phyloP scores from a whole-genome alignment of 805 yeast genomes.

The Barnettozyma siamensis region DNA sequence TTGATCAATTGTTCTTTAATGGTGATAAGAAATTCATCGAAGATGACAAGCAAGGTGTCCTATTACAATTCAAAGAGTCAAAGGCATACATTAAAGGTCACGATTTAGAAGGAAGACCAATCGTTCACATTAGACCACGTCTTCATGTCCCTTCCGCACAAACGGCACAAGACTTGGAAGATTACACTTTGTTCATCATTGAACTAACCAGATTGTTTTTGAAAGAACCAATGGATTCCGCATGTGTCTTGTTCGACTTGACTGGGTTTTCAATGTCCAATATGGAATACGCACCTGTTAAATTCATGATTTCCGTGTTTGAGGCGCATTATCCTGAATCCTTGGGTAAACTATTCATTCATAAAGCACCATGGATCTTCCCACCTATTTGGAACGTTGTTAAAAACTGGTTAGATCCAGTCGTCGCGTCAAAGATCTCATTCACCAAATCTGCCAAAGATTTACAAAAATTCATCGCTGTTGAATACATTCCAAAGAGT shows the following conservation, averaged over 20 bases:
- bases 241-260: conserved; percentile 81
- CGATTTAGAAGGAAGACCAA: conserved; percentile 71
- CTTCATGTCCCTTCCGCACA: conserved; percentile 67
- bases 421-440: conserved; percentile 83
- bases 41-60: conserved; percentile 36
- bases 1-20: conserved; percentile 54
- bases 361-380: conserved; percentile 96
- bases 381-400: conserved; percentile 89
- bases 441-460: conserved; percentile 74
- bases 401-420: conserved; percentile 94
- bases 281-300: conserved; percentile 90
- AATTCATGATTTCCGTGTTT: conserved; percentile 80
- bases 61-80: conserved; percentile 42
- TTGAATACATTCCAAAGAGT: conserved; percentile 55
- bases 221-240: conserved; percentile 71
- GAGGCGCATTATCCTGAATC: conserved; percentile 97
- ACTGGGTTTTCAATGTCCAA: conserved; percentile 82
- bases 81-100: conserved; percentile 72
- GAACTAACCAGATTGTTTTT: conserved; percentile 78
- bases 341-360: conserved; percentile 76
- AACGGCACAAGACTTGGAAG: conserved; percentile 63
- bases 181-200: conserved; percentile 68
- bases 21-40: conserved; percentile 67
- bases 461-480: conserved; percentile 54
- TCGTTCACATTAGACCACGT: conserved; percentile 75